Conservation (phyloP, 768 basidiomycete species). For the Termitomyces sp. region DNA sequence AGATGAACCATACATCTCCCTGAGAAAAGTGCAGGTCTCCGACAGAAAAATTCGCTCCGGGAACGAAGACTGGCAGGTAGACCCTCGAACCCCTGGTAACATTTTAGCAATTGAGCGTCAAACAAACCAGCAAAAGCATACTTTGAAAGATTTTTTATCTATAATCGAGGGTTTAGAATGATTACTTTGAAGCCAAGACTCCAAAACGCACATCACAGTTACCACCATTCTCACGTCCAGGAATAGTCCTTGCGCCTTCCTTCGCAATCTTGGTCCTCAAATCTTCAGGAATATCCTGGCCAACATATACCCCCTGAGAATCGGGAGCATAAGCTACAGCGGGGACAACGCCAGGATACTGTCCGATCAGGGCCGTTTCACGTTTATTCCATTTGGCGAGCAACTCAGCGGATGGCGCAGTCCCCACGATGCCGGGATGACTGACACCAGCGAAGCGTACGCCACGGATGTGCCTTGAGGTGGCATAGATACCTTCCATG, state of each 20-base stretch:
- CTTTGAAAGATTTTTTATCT: constrained; percentile 74
- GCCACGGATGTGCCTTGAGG: constrained; percentile 72
- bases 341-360: constrained; percentile 45
- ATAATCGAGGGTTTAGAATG: background rate
- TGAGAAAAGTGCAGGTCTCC: constrained; percentile 80
- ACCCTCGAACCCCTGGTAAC: constrained; percentile 54
- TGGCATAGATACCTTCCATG: constrained; percentile 65
- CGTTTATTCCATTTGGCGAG: constrained; percentile 75
- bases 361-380: constrained; percentile 58
- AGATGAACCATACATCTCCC: constrained; percentile 45
- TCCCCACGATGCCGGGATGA: constrained; percentile 73
- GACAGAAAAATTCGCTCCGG: constrained; percentile 74
- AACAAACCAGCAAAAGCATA: constrained; percentile 12
- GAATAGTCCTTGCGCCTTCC: constrained; percentile 71
- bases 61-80: constrained; percentile 73
- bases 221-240: constrained; percentile 76
- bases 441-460: constrained; percentile 75
- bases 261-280: constrained; percentile 45
- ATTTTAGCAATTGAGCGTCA: background rate
- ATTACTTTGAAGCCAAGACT: background rate
- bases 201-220: constrained; percentile 55
- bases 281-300: constrained; percentile 49
- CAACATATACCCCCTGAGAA: constrained; percentile 56
- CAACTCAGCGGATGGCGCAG: constrained; percentile 68
- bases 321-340: constrained; percentile 65